Conservation (phyloP, 2,329 filamentous ascomycete genomes). For the Cercospora canescens region DNA sequence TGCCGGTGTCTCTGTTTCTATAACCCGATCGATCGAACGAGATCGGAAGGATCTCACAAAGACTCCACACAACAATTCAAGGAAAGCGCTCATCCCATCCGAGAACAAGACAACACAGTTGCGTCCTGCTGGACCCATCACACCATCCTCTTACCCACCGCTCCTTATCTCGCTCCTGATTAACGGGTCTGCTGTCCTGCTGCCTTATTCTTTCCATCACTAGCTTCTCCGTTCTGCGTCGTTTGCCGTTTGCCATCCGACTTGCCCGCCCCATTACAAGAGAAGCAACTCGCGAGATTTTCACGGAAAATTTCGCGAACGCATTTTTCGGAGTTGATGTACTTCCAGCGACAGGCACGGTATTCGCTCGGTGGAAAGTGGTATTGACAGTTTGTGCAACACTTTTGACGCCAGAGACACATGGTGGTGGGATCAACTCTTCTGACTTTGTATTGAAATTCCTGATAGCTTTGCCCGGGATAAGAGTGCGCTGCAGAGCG, state of each 20-base stretch:
- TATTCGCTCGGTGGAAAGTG: background rate
- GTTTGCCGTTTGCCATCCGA: no score
- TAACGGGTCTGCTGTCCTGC: background rate
- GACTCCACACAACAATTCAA: no score
- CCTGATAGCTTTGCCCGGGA: background rate
- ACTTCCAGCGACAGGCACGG: background rate
- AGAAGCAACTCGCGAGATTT: background rate
- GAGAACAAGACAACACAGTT: background rate
- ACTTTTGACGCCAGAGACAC: conserved; percentile 2
- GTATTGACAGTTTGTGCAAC: conserved; percentile 4
- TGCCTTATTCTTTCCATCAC: background rate
- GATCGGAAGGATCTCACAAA: background rate
- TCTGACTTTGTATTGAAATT: no score
- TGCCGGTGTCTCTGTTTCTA: background rate
- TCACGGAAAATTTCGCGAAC: background rate
- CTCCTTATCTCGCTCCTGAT: no score
- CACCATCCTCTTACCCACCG: no score
- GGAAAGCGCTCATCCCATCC: background rate
- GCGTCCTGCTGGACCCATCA: background rate
- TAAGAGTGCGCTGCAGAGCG: no score
- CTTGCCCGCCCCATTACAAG: conserved; percentile 2
- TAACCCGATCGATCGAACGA: background rate
- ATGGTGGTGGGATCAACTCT: background rate
- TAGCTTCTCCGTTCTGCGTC: no score
- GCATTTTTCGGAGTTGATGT: background rate